Conservation (phyloP, 1,284 basidiomycete genomes). For the Exobasidium cylindrosporum region DNA sequence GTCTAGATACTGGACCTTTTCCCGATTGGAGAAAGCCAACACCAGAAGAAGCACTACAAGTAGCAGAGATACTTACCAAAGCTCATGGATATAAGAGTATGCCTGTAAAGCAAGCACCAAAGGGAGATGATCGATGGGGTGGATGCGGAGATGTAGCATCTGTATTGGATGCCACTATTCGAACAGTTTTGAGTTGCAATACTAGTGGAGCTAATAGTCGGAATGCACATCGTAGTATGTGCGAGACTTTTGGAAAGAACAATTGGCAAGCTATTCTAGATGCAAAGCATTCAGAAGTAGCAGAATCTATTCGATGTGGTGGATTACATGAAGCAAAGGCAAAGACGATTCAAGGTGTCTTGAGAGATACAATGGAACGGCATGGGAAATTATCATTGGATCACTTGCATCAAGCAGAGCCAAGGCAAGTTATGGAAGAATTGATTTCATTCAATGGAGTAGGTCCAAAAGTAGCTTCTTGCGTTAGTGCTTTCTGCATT, state of each 20-base stretch:
- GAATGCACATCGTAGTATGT: slow-evolving; percentile 65
- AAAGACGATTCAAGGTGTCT: slow-evolving; percentile 60
- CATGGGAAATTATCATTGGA: slow-evolving; percentile 55
- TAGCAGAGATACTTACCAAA: slow-evolving; percentile 40
- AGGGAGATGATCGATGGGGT: slow-evolving; percentile 28
- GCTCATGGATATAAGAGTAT: slow-evolving; percentile 42
- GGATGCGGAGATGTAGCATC: slow-evolving; percentile 40
- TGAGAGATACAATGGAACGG: slow-evolving; percentile 24
- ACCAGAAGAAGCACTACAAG: slow-evolving; percentile 32
- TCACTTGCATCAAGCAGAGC: slow-evolving; percentile 57
- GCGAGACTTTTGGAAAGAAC: slow-evolving; percentile 64
- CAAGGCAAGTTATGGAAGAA: slow-evolving; percentile 67
- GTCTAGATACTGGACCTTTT: slow-evolving; percentile 31
- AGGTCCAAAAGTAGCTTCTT: slow-evolving; percentile 74
- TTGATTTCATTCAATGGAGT: slow-evolving; percentile 60
- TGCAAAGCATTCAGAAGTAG: slow-evolving; percentile 62
- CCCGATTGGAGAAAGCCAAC: slow-evolving; percentile 37
- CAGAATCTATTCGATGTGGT: slow-evolving; percentile 66
- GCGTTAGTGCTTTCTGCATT: slow-evolving; percentile 73
- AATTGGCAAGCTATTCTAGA: slow-evolving; percentile 65
- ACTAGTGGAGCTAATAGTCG: slow-evolving; percentile 67
- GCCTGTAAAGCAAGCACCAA: slow-evolving; percentile 22
- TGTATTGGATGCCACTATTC: slow-evolving; percentile 68
- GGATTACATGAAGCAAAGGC: slow-evolving; percentile 74
- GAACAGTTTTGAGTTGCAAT: slow-evolving; percentile 72